Percentiles rank a stretch among this genome's conserved stretches.
phyloP scores from a whole-genome alignment of 2,329 filamentous ascomycete species.

The Fusarium multiceps region DNA sequence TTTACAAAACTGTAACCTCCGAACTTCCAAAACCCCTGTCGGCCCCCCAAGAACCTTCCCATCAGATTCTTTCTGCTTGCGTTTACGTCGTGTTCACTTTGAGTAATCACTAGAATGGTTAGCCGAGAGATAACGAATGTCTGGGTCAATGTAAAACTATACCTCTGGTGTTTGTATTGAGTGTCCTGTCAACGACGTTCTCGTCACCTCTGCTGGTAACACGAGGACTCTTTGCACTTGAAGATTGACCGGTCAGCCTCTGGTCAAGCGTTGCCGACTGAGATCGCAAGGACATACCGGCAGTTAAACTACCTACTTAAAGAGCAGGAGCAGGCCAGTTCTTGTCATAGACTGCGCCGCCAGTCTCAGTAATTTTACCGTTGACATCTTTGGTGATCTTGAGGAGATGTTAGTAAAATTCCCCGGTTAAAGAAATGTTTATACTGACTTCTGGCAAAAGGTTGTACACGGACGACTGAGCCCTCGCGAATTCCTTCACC shows the following conservation, averaged over 20 bases:
- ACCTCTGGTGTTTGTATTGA: neutral
- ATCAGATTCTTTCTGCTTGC: too few relatives aligned
- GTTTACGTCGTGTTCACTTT: neutral
- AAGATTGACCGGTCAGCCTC: neutral
- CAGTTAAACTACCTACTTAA: too few relatives aligned
- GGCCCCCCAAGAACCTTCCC: neutral
- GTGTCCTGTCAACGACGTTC: neutral
- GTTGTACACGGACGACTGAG: rapidly evolving
- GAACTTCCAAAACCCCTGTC: neutral
- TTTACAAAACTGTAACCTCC: neutral
- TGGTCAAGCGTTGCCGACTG: neutral
- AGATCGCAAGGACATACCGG: neutral
- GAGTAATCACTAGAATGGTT: neutral
- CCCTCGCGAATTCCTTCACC: rapidly evolving
- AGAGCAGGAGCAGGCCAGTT: too few relatives aligned
- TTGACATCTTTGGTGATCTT: neutral
- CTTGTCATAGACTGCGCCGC: too few relatives aligned
- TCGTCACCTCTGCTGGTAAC: neutral
- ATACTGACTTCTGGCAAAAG: rapidly evolving
- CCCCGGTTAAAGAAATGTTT: neutral
- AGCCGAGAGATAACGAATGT: neutral
- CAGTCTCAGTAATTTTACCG: too few relatives aligned
- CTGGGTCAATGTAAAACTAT: neutral
- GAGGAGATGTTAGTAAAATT: neutral
- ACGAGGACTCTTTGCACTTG: neutral